A percentile compares a stretch with the other conserved stretches of the same genome.
phyloP scores from a whole-genome alignment of 495 filamentous ascomycete species.

The Diplogelasinospora grovesii region DNA sequence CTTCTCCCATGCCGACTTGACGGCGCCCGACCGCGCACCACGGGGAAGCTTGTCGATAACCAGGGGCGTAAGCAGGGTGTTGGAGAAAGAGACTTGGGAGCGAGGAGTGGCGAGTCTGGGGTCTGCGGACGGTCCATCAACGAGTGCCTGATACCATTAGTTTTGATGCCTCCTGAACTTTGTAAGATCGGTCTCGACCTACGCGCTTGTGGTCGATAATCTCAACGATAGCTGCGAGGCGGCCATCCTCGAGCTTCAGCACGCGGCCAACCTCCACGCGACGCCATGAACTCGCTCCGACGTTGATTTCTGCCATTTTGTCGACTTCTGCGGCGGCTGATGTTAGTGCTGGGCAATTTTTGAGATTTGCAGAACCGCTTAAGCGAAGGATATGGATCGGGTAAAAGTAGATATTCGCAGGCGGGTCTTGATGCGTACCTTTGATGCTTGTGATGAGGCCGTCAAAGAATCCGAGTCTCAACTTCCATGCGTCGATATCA shows the following conservation, averaged over 20 bases:
- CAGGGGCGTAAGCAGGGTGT: constrained; percentile 83
- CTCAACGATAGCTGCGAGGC: constrained; percentile 90
- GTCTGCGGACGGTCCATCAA: constrained; percentile 84
- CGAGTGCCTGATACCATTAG: constrained; percentile 65
- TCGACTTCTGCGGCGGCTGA: constrained; percentile 13
- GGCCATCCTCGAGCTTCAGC: constrained; percentile 68
- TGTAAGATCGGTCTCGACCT: constrained; percentile 46
- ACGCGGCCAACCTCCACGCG: constrained; percentile 96
- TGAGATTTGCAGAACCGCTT: constrained; percentile 7
- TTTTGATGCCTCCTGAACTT: no score
- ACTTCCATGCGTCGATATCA: constrained; percentile 28
- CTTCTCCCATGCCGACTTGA: constrained; percentile 81
- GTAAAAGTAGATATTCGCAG: constrained; percentile 9
- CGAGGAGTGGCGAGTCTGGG: constrained; percentile 71
- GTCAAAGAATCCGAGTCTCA: constrained; percentile 33
- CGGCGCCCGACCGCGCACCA: constrained; percentile 70
- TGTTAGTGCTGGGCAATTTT: constrained; percentile 18
- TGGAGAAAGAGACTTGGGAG: constrained; percentile 69
- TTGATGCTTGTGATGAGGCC: constrained; percentile 28
- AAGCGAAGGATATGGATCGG: constrained; percentile 11
- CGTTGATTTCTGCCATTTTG: constrained; percentile 30
- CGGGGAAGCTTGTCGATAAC: constrained; percentile 83
- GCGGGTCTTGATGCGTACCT: constrained; percentile 21
- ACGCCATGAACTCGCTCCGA: constrained; percentile 55
- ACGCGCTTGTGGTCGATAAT: constrained; percentile 99